phyloP scores from a whole-genome alignment of 768 basidiomycete species.

The Austroboletus eburneus region DNA sequence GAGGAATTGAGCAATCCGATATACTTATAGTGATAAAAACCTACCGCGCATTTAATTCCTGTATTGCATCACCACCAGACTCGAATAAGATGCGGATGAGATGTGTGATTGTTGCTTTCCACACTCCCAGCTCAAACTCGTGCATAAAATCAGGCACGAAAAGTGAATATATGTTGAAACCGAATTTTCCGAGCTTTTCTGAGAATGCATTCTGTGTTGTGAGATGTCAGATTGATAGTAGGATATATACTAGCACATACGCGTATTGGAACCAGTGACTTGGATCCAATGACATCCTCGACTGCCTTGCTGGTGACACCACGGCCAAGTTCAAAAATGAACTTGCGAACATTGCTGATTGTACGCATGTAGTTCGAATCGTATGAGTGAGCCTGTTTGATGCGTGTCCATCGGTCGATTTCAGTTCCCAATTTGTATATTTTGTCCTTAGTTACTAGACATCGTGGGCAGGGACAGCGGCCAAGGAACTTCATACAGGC shows the following conservation, averaged over 20 bases:
- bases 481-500: conserved; percentile 6
- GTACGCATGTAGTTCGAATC: neutral
- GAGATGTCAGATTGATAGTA: neutral
- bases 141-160: conserved; percentile 32
- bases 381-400: neutral
- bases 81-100: neutral
- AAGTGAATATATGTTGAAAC: conserved; percentile 25
- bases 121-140: conserved; percentile 33
- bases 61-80: conserved; percentile 7
- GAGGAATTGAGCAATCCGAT: neutral
- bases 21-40: neutral
- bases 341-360: neutral
- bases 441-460: neutral
- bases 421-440: neutral
- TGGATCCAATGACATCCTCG: neutral
- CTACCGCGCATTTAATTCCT: conserved; percentile 26
- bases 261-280: neutral
- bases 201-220: conserved; percentile 33
- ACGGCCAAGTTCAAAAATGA: neutral
- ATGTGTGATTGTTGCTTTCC: conserved; percentile 19
- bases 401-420: neutral
- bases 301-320: neutral
- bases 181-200: conserved; percentile 5
- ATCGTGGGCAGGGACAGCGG: neutral
- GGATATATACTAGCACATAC: neutral